Base-by-base conservation (phyloP, 495 filamentous ascomycete species). In the Neurospora cerealis region DNA sequence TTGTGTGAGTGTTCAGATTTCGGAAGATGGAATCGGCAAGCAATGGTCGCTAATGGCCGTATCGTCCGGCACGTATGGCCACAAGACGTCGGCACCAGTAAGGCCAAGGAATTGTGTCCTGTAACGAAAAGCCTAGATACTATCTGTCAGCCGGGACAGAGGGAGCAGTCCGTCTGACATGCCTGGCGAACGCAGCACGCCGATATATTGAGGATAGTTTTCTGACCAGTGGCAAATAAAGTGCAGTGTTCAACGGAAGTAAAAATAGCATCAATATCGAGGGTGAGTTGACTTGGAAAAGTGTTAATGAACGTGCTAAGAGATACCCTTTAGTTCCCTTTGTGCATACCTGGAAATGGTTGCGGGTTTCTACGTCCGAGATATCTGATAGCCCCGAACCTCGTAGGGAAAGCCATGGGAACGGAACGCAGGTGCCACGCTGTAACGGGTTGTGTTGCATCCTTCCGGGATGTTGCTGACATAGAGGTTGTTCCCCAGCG, bases 401-500 rank as follows among this genome's bases (percentile, higher is more conserved):
- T 66, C 54, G 11, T 36, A 34, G 54, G 28, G 7, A 34, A 34
- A 13, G 28, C 28, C 54, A 36, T 17, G 44, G 19, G 70, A 41
- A 32, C 38, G 40, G 17, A 34, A 71, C 70, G 39, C 24, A 46
- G 70, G 42, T 39, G 34, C 39, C 28, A 69, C 69, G 32, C 28
- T 69, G 71, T 21, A 40, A 70, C 48, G 48, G n/a, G 37, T 19
- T 54, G 60, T 39, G 28, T 72, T 54, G 32, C 36, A 72, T 72
- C 46, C 48, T 37, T 70, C 41, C 72, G 69, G 72, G 13, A 62
- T 73, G 21, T 73, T 40, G 54, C 28, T 66, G 54, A 66, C 54
- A 66, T 66, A 9, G 15, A 34, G 54, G 28, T 38, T n/a, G 60
- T 42, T 73, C 48, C 69, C 73, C 44, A 38, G 54, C 15, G 48